phyloP scores from a whole-genome alignment of 345 rosid species.

The Theobroma cacao region DNA sequence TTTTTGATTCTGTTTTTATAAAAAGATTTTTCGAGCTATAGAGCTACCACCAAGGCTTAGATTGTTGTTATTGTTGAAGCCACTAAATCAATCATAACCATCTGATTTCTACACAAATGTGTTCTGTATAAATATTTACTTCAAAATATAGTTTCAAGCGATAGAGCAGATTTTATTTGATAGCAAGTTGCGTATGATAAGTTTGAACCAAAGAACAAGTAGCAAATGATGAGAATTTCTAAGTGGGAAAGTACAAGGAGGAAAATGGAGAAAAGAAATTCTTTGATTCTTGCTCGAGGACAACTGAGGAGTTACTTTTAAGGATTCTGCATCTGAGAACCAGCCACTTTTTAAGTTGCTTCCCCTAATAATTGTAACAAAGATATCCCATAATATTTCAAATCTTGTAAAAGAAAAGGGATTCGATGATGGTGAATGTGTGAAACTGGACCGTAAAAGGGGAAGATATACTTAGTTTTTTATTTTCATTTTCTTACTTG shows the following conservation, averaged over 20 bases:
- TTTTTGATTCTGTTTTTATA: not conserved
- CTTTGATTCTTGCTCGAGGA: not conserved
- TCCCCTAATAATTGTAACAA: not conserved
- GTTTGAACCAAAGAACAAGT: not conserved
- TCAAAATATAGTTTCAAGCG: not conserved
- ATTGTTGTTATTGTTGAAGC: not conserved
- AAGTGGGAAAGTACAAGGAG: not conserved
- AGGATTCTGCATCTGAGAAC: not conserved
- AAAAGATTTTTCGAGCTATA: not conserved
- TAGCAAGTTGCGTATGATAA: not conserved
- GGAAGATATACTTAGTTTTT: not conserved
- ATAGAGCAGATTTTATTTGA: not conserved
- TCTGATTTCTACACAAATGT: not conserved
- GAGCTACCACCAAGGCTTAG: not conserved
- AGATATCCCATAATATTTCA: not conserved
- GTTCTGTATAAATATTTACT: not conserved
- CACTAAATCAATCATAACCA: not conserved
- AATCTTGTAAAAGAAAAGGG: not conserved
- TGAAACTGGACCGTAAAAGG: not conserved
- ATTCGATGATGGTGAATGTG: not conserved
- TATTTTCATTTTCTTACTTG: not conserved
- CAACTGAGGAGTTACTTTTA: not conserved
- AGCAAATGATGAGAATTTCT: not conserved
- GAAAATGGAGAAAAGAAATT: conserved; percentile 1
- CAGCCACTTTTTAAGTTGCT: not conserved